Conservation (phyloP, 768 basidiomycete genomes). For the Tricholoma furcatifolium region DNA sequence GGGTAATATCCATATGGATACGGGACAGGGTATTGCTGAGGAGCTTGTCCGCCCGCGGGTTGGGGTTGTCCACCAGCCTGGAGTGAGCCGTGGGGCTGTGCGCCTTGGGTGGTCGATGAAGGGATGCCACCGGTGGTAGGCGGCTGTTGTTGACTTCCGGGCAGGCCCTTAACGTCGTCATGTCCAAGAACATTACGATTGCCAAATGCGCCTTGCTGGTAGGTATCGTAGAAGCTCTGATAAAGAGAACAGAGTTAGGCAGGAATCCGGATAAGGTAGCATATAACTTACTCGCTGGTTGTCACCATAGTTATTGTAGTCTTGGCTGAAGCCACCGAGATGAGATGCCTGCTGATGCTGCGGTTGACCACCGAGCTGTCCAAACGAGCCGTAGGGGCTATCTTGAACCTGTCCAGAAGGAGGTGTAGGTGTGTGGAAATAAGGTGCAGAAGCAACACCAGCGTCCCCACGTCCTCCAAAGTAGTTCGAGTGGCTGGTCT, state of each 20-base stretch:
- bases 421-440: constrained; percentile 79
- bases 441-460: constrained; percentile 40
- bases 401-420: constrained; percentile 65
- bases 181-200: constrained; percentile 66
- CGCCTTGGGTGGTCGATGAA: constrained; percentile 50
- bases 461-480: constrained; percentile 64
- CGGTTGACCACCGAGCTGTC: constrained; percentile 55
- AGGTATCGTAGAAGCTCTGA: constrained; percentile 78
- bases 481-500: constrained; percentile 54
- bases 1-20: constrained; percentile 64
- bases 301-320: constrained; percentile 66
- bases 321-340: constrained; percentile 55
- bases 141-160: constrained; percentile 57
- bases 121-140: constrained; percentile 46
- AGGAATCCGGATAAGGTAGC: constrained; percentile 5
- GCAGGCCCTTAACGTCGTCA: constrained; percentile 74
- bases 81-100: constrained; percentile 53
- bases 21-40: constrained; percentile 65
- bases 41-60: constrained; percentile 58
- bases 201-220: constrained; percentile 66
- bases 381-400: constrained; percentile 63
- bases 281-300: constrained; percentile 55
- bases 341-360: constrained; percentile 63
- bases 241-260: constrained; percentile 16
- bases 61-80: constrained; percentile 56